Evolutionary conservation across 1,284 basidiomycete genomes (phyloP).

Genomic region (Cutaneotrichosporon sp.): DNA sequence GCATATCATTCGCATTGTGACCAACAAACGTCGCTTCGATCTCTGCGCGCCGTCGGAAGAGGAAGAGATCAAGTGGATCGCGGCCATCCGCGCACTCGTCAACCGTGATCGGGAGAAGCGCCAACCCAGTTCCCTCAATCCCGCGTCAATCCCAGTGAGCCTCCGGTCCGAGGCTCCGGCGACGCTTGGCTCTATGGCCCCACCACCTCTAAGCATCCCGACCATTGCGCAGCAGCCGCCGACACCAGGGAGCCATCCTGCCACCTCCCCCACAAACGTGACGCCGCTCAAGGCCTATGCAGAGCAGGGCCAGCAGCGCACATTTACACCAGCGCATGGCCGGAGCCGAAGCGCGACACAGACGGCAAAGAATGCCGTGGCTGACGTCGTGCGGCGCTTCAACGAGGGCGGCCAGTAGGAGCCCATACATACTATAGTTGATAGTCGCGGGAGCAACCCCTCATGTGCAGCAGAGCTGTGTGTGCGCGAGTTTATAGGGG

Average conservation of each 20-base stretch:
- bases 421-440: not conserved
- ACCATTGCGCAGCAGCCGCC: constrained; percentile 43
- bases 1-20: constrained; percentile 92
- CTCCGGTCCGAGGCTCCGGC: constrained; percentile 9
- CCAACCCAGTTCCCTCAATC: constrained; percentile 1
- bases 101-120: constrained; percentile 41
- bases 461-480: constrained; percentile 1
- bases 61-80: constrained; percentile 98
- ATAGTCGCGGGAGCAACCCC: constrained; percentile 1
- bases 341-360: constrained; percentile 45
- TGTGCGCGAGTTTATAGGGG: constrained; percentile 4
- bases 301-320: not conserved
- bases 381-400: constrained; percentile 46
- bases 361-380: constrained; percentile 50
- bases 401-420: constrained; percentile 3
- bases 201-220: constrained; percentile 24
- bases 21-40: constrained; percentile 82
- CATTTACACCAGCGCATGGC: constrained; percentile 31
- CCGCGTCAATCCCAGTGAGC: constrained; percentile 4
- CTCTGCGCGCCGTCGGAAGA: constrained; percentile 95
- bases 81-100: constrained; percentile 85
- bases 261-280: not conserved
- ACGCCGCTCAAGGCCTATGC: not conserved
- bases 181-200: constrained; percentile 3
- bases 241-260: constrained; percentile 27